Percentiles rank a stretch among this genome's conserved stretches.
These are phyloP conservation scores for Tetracladium marchalianum DNA, from an alignment of 495 filamentous ascomycete genomes.

Conservation along the genomic window DNA sequence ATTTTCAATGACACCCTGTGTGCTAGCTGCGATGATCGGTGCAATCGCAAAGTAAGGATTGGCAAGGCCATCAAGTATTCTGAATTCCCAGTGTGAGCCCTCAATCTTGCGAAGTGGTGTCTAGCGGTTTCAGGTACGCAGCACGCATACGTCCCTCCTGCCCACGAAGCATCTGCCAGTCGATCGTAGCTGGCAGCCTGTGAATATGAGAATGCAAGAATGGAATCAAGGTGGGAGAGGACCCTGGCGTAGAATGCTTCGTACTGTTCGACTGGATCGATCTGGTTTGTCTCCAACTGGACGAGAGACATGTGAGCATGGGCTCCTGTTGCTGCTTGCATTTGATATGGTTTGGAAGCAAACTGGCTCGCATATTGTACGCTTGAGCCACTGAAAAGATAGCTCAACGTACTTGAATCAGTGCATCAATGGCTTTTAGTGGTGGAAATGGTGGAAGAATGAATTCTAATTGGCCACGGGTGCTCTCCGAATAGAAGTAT, in stretches of 20 bases:
- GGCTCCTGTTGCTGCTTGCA: conserved; percentile 50
- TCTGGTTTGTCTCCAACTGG: conserved; percentile 15
- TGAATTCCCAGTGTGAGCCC: conserved; percentile 59
- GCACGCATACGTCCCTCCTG: conserved; percentile 59
- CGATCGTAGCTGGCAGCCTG: conserved; percentile 51
- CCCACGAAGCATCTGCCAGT: conserved; percentile 59
- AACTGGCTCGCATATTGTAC: conserved; percentile 58
- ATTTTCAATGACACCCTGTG: conserved; percentile 42
- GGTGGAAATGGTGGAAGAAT: conserved; percentile 56
- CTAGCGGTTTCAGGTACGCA: conserved; percentile 74
- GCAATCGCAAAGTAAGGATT: conserved; percentile 63
- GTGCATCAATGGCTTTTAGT: conserved; percentile 58
- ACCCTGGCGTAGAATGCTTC: conserved; percentile 58
- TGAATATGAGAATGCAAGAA: conserved; percentile 56
- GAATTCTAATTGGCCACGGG: conserved; percentile 74
- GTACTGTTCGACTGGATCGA: conserved; percentile 21
- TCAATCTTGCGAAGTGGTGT: conserved; percentile 52
- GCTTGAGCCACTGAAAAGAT: conserved; percentile 48
- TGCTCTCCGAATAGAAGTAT: conserved; percentile 70
- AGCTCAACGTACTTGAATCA: conserved; percentile 63
- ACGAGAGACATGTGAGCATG: conserved; percentile 61
- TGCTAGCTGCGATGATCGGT: conserved; percentile 56
- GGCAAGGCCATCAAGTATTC: conserved; percentile 58
- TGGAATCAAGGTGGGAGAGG: conserved; percentile 49
- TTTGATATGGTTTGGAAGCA: conserved; percentile 58